phyloP scores from a whole-genome alignment of 257 asterid species.

The Capsicum pubescens region DNA sequence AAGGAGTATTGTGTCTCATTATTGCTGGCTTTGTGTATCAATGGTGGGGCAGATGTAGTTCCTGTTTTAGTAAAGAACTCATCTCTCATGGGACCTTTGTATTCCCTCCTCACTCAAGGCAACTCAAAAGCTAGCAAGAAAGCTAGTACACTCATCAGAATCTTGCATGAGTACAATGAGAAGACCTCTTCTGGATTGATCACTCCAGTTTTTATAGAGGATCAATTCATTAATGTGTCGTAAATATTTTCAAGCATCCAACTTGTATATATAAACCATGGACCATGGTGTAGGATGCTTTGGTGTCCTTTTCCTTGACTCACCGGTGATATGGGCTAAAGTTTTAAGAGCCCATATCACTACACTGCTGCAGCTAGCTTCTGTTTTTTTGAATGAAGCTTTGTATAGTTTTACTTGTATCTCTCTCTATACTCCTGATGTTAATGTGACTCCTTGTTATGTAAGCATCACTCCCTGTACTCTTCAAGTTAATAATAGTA shows the following conservation, averaged over 20 bases:
- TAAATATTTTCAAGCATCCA: slow-evolving; percentile 40
- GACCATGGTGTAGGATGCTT: slow-evolving; percentile 30
- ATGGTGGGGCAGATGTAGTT: slow-evolving; percentile 65
- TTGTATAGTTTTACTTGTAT: slow-evolving; percentile 32
- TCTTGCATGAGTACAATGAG: slow-evolving; percentile 63
- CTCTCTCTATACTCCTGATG: slow-evolving; percentile 28
- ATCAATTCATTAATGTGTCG: slow-evolving; percentile 70
- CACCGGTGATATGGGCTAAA: slow-evolving; percentile 52
- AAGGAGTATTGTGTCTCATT: slow-evolving; percentile 65
- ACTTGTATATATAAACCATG: slow-evolving; percentile 30
- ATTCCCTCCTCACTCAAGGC: slow-evolving; percentile 62
- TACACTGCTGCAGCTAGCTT: slow-evolving; percentile 36
- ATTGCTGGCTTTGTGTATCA: slow-evolving; percentile 64
- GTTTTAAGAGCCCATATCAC: slow-evolving; percentile 60
- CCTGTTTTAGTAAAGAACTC: slow-evolving; percentile 70
- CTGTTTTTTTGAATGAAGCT: slow-evolving; percentile 59
- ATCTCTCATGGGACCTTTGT: slow-evolving; percentile 60
- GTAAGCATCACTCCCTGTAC: slow-evolving; percentile 18
- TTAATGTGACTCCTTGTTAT: slow-evolving; percentile 4
- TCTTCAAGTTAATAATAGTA: background rate
- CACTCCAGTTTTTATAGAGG: slow-evolving; percentile 50
- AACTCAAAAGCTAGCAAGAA: slow-evolving; percentile 63
- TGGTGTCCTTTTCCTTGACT: background rate
- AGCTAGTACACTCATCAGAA: slow-evolving; percentile 71
- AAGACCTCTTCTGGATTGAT: slow-evolving; percentile 45